Base-by-base conservation (phyloP, 2,329 filamentous ascomycete species). In the Neophaeococcomyces mojaviensis region DNA sequence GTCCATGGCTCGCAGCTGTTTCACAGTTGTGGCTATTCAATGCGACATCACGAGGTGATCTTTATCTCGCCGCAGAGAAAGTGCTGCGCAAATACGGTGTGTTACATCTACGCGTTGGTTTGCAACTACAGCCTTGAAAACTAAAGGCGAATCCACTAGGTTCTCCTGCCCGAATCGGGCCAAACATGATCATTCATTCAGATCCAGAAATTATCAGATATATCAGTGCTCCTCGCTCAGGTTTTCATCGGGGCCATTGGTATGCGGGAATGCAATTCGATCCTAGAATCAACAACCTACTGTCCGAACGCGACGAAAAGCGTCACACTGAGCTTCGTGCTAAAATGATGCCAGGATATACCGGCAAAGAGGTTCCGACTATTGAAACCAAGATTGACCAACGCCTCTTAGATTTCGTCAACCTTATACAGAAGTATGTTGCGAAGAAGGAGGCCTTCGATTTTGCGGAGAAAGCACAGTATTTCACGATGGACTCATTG, bases 401-500 rank as follows among this genome's bases (percentile, higher is more conserved):
- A 8, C 19, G 44, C 12, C 30, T 54, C 2, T 8, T 40, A 12
- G 49, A 54, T 4, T 30, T 54, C 3, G 10, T 52, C 18, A 28
- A 33, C 15, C 43, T 55, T 13, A 50, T 55, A 20, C 35, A 20
- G 5, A 32, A 31, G n/a, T 49, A 44, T 30, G 48, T 43, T 12
- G 33, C 38, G n/a, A 42, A 39, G 22, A 44, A 47, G n/a, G 33
- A 46, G 15, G 16, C 50, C 1, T 32, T 54, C 12, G 50, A 56
- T 30, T 40, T 56, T 26, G 38, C 49, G 6, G 4, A 19, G 8
- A 16, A 48, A 24, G 41, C 48, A 4, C 28, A 34, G 10, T 54
- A 44, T 33, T 53, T 54, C 35, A 53, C 53, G 4, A 33, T 56
- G 1, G 52, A 56, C 30, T 30, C 49, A 8, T 35, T 54, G 24